Percentiles rank a stretch among this genome's conserved stretches.
phyloP scores from a whole-genome alignment of 2,329 filamentous ascomycete genomes.

The Nothopassalora personata region DNA sequence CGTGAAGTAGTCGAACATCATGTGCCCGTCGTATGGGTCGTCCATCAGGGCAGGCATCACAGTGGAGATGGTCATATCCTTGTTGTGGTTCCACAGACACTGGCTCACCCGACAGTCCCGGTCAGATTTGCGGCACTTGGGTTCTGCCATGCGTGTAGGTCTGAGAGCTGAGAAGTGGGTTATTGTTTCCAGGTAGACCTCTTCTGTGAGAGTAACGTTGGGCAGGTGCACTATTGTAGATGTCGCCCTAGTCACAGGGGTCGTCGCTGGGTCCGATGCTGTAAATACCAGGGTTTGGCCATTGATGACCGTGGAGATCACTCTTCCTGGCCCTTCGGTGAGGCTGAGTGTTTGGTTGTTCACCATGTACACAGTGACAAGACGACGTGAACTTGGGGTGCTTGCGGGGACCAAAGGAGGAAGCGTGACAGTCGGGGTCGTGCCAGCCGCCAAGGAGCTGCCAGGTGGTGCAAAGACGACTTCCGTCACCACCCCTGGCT shows the following conservation, averaged over 20 bases:
- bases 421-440: neutral
- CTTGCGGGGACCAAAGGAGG: neutral
- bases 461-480: neutral
- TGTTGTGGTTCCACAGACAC: conserved; percentile 12
- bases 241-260: no score
- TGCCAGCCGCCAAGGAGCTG: neutral
- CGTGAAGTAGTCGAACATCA: conserved; percentile 6
- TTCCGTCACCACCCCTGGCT: neutral
- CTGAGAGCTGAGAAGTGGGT: neutral
- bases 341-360: neutral
- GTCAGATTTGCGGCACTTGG: conserved; percentile 2
- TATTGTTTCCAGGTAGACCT: neutral
- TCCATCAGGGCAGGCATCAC: conserved; percentile 9
- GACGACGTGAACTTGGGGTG: neutral
- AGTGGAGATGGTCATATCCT: conserved; percentile 13
- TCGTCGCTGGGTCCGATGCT: no score
- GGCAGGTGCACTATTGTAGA: no score
- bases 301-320: neutral
- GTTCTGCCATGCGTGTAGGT: neutral
- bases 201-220: no score
- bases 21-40: conserved; percentile 1
- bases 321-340: neutral
- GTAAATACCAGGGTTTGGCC: neutral
- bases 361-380: neutral
- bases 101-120: conserved; percentile 5